Conservation (phyloP, 306 rosid genomes). For the Clitoria ternatea region DNA sequence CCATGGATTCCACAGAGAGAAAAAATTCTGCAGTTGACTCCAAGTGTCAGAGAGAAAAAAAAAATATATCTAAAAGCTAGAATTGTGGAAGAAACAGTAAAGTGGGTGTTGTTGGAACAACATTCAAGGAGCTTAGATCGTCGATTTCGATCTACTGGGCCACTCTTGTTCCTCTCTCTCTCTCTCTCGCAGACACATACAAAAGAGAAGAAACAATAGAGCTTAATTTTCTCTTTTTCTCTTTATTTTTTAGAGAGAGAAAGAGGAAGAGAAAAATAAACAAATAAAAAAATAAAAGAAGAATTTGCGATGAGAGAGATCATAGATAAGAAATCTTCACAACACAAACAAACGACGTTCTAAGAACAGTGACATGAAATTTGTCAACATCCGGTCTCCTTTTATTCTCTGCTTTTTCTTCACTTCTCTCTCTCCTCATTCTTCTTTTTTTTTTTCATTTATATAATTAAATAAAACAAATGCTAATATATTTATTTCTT, state of each 20-base stretch:
- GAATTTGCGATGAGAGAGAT: conserved; percentile 49
- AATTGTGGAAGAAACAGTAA: conserved; percentile 36
- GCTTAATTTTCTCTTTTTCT: not conserved
- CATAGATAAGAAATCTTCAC: conserved; percentile 98
- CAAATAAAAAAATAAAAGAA: not conserved
- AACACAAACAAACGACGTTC: conserved; percentile 95
- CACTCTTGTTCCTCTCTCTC: conserved; percentile 36
- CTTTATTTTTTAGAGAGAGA: conserved; percentile 38
- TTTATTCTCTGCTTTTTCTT: conserved; percentile 93
- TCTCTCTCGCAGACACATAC: conserved; percentile 36
- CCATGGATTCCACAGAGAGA: conserved; percentile 28
- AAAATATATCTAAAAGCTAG: conserved; percentile 26
- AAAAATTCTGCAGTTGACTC: conserved; percentile 25
- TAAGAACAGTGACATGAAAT: conserved; percentile 98
- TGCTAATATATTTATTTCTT: conserved; percentile 22
- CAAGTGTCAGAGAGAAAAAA: not conserved
- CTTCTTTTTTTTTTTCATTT: not conserved
- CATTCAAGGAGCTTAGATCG: conserved; percentile 69
- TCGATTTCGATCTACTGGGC: conserved; percentile 92
- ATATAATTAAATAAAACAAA: conserved; percentile 3
- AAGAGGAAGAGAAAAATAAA: not conserved
- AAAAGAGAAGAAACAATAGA: conserved; percentile 24
- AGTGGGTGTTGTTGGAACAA: conserved; percentile 53
- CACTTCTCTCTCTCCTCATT: conserved; percentile 49
- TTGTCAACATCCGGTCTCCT: conserved; percentile 99